Evolutionary conservation across 768 basidiomycete genomes (phyloP).

Genomic region (Amanita fuliginea): DNA sequence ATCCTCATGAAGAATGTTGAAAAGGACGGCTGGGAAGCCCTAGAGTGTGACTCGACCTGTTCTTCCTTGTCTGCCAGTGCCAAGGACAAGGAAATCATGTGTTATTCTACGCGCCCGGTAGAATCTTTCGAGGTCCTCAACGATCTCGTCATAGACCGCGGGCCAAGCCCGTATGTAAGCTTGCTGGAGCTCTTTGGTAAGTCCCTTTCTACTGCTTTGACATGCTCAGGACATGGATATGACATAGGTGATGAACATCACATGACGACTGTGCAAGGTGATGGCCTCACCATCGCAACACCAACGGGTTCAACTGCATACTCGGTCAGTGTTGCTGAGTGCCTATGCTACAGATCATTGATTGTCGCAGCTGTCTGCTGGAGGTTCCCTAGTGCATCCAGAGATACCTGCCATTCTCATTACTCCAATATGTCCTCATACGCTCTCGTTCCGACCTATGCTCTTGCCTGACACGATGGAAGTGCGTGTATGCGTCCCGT

Average conservation of each 20-base stretch:
- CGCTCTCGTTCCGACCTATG: constrained; percentile 97
- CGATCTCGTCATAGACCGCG: constrained; percentile 95
- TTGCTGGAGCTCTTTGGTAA: constrained; percentile 91
- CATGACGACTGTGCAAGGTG: constrained; percentile 98
- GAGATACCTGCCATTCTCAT: constrained; percentile 96
- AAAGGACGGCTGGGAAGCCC: constrained; percentile 90
- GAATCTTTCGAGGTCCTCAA: constrained; percentile 97
- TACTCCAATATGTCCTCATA: constrained; percentile 97
- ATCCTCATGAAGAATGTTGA: constrained; percentile 94
- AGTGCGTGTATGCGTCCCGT: constrained; percentile 95
- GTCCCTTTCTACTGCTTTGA: constrained; percentile 15
- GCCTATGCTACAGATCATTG: constrained; percentile 5
- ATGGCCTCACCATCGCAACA: constrained; percentile 90
- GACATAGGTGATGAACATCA: constrained; percentile 90
- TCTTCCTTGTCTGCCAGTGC: constrained; percentile 28
- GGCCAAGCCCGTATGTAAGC: constrained; percentile 96
- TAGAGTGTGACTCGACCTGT: constrained; percentile 62
- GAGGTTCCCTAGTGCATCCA: constrained; percentile 94
- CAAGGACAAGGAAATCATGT: constrained; percentile 97
- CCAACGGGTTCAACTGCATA: constrained; percentile 99
- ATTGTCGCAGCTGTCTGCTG: constrained; percentile 66
- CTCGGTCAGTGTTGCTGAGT: constrained; percentile 50
- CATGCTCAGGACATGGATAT: not conserved
- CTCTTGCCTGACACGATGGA: constrained; percentile 98
- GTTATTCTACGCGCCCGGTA: constrained; percentile 87